These are phyloP conservation scores for Globisporangium middletonii DNA, from an alignment of 352 stramenopile species.

Conservation along the genomic window DNA sequence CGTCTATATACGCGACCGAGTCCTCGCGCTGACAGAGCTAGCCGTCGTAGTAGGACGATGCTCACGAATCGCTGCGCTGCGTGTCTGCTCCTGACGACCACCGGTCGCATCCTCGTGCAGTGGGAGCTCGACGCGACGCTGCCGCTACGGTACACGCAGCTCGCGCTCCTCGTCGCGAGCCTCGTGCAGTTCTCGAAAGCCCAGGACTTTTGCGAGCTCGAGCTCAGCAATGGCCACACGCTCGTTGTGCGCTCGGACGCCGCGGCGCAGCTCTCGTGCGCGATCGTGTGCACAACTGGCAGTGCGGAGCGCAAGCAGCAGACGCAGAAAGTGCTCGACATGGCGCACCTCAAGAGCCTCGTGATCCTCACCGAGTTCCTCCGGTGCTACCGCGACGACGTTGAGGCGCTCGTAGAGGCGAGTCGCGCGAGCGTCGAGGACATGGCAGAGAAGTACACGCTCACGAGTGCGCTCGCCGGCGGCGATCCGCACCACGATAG, in stretches of 20 bases:
- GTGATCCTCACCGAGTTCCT: slow-evolving; percentile 42
- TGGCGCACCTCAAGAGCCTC: slow-evolving; percentile 34
- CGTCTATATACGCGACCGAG: not conserved
- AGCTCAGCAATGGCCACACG: slow-evolving; percentile 31
- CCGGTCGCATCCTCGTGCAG: slow-evolving; percentile 36
- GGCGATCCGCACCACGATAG: not conserved
- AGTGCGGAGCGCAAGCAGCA: not conserved
- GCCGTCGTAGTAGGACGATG: not conserved
- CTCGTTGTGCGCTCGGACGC: slow-evolving; percentile 32
- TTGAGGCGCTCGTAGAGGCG: slow-evolving; percentile 23
- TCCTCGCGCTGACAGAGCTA: not conserved
- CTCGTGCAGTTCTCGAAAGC: slow-evolving; percentile 48
- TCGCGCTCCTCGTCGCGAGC: slow-evolving; percentile 46
- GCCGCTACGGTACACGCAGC: slow-evolving; percentile 32
- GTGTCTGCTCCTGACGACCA: slow-evolving; percentile 48
- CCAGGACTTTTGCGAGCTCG: slow-evolving; percentile 27
- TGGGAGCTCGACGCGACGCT: slow-evolving; percentile 38
- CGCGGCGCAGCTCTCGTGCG: slow-evolving; percentile 28
- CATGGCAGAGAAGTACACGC: slow-evolving; percentile 49
- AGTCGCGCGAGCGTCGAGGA: slow-evolving; percentile 21
- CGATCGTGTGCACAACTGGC: slow-evolving; percentile 29
- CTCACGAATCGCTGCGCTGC: slow-evolving; percentile 13
- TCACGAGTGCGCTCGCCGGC: slow-evolving; percentile 30
- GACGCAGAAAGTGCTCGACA: slow-evolving; percentile 15
- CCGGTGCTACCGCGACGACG: slow-evolving; percentile 15